phyloP scores from a whole-genome alignment of 805 yeast genomes.

The Kodamaea nitidulidarum region DNA sequence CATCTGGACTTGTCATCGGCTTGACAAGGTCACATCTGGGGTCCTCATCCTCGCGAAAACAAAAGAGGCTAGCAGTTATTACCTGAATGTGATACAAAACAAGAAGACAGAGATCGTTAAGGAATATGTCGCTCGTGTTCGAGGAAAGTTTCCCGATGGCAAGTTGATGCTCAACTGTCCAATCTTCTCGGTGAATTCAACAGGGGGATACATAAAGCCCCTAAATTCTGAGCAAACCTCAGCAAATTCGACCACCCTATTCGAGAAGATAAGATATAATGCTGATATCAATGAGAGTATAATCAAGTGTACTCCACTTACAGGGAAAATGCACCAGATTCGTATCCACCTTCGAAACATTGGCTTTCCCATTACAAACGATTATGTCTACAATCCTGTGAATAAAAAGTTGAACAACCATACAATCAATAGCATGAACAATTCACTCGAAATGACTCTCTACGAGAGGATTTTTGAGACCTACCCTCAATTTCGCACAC shows the following conservation, averaged over 20 bases:
- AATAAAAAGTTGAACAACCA: slow-evolving; percentile 8
- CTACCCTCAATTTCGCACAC: slow-evolving; percentile 15
- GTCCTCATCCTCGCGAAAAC: slow-evolving; percentile 42
- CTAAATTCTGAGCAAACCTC: slow-evolving; percentile 20
- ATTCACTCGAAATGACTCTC: slow-evolving; percentile 20
- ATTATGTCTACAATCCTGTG: slow-evolving; percentile 35
- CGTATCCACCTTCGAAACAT: slow-evolving; percentile 50
- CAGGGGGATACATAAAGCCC: slow-evolving; percentile 31
- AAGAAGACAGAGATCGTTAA: slow-evolving; percentile 31
- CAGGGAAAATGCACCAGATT: slow-evolving; percentile 57
- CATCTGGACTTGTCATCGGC: slow-evolving; percentile 45
- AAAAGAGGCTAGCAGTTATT: slow-evolving; percentile 25
- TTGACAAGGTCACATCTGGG: slow-evolving; percentile 53
- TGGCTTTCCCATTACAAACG: slow-evolving; percentile 77
- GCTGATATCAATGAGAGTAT: slow-evolving; percentile 33
- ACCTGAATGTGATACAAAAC: slow-evolving; percentile 29
- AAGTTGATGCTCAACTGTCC: slow-evolving; percentile 35
- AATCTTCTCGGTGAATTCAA: slow-evolving; percentile 30
- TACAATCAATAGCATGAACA: slow-evolving; percentile 16
- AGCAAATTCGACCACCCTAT: slow-evolving; percentile 30
- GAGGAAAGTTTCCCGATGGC: slow-evolving; percentile 36
- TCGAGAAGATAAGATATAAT: slow-evolving; percentile 29
- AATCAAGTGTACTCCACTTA: slow-evolving; percentile 45
- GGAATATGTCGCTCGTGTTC: slow-evolving; percentile 44
- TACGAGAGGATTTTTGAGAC: slow-evolving; percentile 18